Percentiles rank a stretch among this genome's conserved stretches.
These are phyloP conservation scores for Phoma sp. DNA, from an alignment of 2,329 filamentous ascomycete species.

Conservation along the genomic window DNA sequence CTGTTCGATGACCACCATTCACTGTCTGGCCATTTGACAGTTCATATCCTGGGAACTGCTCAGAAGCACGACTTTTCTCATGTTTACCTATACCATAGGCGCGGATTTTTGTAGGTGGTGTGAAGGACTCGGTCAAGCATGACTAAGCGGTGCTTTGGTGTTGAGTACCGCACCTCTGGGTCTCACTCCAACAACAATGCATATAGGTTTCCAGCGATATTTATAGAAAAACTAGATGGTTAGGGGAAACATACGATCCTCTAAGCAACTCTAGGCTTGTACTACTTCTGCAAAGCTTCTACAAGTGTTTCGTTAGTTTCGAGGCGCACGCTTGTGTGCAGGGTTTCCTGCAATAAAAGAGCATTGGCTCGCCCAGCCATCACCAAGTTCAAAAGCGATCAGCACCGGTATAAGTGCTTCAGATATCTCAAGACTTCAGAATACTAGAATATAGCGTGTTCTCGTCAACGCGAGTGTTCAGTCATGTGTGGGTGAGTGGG, in stretches of 20 bases:
- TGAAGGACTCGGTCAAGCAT: background rate
- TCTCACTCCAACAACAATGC: no score
- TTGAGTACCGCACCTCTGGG: background rate
- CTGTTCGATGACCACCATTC: background rate
- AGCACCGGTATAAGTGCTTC: background rate
- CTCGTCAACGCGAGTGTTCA: background rate
- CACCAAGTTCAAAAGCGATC: background rate
- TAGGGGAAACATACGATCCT: no score
- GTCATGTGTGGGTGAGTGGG: background rate
- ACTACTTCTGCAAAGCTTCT: no score
- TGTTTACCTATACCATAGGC: no score
- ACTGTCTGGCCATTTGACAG: background rate
- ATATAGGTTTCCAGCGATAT: no score
- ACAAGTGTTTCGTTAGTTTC: no score
- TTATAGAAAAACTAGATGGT: no score
- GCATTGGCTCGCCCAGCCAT: background rate
- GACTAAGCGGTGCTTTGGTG: slow-evolving; percentile 15
- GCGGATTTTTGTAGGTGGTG: background rate
- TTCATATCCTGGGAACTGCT: background rate
- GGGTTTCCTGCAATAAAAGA: no score
- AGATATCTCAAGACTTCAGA: background rate
- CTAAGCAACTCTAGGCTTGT: no score
- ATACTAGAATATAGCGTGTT: background rate
- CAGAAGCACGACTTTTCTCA: no score
- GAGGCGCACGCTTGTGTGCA: no score